Evolutionary conservation across 805 yeast species (phyloP), one percentile per base, ranked within the genome.

Genomic region (Starmerella bombicola): DNA sequence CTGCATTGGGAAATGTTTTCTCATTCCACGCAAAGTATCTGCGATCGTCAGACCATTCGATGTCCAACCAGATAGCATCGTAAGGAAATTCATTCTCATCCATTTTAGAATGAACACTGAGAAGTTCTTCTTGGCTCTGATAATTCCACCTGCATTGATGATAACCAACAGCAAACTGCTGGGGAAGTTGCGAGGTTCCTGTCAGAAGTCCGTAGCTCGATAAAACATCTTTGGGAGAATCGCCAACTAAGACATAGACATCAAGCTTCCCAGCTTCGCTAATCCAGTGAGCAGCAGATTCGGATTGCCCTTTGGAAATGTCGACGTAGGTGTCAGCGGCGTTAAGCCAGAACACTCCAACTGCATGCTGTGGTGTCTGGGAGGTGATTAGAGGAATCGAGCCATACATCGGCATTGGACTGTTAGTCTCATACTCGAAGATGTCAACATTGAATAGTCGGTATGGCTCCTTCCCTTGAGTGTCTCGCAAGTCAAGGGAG

Each of bases 91-190:
- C 71, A 52, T 73, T 57, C 44, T 70, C 65, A 58, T 88, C 97
- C 70, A 91, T 78, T 41, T 73, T 68, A 2, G 66, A 57, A 48
- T 71, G 70, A 12, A 91, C 79, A 6, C 68, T 74, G n/a, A 84
- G 60, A 1, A 91, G 88, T 60, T 91, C 98, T 9, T 68, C 68
- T 55, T 82, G 86, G 52, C 80, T 86, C 56, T 83, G 82, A 62
- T 91, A 91, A 59, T 91, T 91, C 98, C 98, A 91, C 55, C 97
- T 71, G 56, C 95, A 88, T 61, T 91, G 98, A 56, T 91, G 97
- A 56, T 91, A 83, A 0, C 94, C 97, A 12, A 85, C 59, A 0
- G 95, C 67, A 53, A 85, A 80, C 32, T 77, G 48, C 48, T 75
- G 80, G 1, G 98, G 98, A 9, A 91, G 60, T 6, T 67, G 59